Evolutionary conservation across 2,329 filamentous ascomycete species (phyloP).

Genomic region (Xylaria sp.): DNA sequence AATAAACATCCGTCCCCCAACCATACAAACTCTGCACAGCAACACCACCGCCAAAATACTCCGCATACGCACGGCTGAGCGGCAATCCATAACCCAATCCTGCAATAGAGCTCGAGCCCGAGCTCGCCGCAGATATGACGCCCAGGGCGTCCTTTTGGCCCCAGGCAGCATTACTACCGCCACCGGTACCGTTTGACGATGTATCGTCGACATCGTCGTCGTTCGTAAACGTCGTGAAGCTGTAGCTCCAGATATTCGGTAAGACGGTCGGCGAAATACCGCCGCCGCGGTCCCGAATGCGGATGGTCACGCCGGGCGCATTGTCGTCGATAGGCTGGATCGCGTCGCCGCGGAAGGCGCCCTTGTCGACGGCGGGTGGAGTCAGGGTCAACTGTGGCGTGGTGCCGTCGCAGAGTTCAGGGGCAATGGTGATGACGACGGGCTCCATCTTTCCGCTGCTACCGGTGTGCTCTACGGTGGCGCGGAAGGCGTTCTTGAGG

Average conservation of each 20-base stretch:
- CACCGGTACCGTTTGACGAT: constrained; percentile 38
- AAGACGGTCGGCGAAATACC: constrained; percentile 82
- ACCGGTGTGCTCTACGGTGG: constrained; percentile 67
- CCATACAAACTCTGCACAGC: constrained; percentile 92
- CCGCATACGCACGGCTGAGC: constrained; percentile 85
- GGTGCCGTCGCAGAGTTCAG: constrained; percentile 44
- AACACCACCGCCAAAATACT: constrained; percentile 96
- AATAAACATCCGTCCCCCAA: constrained; percentile 74
- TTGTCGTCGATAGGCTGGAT: constrained; percentile 58
- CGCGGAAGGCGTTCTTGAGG: constrained; percentile 93
- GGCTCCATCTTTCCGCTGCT: constrained; percentile 68
- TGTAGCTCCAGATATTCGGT: constrained; percentile 91
- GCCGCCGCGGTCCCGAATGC: constrained; percentile 91
- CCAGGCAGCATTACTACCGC: constrained; percentile 33
- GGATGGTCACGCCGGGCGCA: constrained; percentile 83
- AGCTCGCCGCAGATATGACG: constrained; percentile 66
- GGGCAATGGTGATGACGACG: constrained; percentile 87
- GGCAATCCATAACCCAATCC: constrained; percentile 91
- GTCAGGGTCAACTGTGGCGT: constrained; percentile 32
- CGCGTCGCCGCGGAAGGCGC: constrained; percentile 40
- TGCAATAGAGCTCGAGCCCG: constrained; percentile 77
- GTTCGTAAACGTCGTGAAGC: constrained; percentile 82
- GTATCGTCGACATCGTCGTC: constrained; percentile 50
- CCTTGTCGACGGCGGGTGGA: constrained; percentile 36
- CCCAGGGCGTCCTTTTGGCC: constrained; percentile 63